Base-by-base conservation (phyloP, 2,329 filamentous ascomycete genomes). In the Trichoderma breve region DNA sequence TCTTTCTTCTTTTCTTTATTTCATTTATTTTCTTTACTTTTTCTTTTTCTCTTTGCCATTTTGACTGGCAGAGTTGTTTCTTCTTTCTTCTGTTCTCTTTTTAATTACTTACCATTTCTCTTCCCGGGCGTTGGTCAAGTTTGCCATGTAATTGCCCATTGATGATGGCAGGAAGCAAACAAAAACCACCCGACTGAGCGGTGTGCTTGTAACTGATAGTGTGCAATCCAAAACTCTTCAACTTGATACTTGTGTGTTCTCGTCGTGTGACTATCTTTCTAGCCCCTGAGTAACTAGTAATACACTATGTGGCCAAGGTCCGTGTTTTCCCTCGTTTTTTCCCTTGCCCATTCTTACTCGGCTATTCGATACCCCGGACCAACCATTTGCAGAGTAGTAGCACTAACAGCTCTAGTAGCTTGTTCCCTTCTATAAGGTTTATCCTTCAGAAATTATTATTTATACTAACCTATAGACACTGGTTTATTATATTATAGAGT, bases 131-230 rank as follows among this genome's bases (percentile, higher is more conserved):
- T 66, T 71, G 39, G 39, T n/a, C 28, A 71, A 66, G 39, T 24
- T 60, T 51, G 55, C 36, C 24, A 24, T 47, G 57, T 51, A 70
- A 57, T 47, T 30, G 30, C 55, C 28, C 70, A 9, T 51, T 47
- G 9, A 34, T 34, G 21, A 36, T 24, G 30, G 18, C 47, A 21
- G 30, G 32, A 61, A 51, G 47, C 47, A 24, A 47, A 51, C 30
- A 51, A 60, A 24, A 67, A 26, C 14, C 28, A 18, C 39, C 39
- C 21, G 30, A 11, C 24, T 47, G 39, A 28, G 67, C 57, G 30
- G 58, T 18, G 60, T 62, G 32, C 34, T 53, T 51, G 36, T 51
- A 61, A 51, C 12, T 30, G 12, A 61, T 71, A 65, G 69, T 71
- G 14, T 71, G 51, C 61, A 55, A 64, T 66, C n/a, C 12, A 64